Conservation (phyloP, 2,329 filamentous ascomycete species). For the Monosporascus sp. region DNA sequence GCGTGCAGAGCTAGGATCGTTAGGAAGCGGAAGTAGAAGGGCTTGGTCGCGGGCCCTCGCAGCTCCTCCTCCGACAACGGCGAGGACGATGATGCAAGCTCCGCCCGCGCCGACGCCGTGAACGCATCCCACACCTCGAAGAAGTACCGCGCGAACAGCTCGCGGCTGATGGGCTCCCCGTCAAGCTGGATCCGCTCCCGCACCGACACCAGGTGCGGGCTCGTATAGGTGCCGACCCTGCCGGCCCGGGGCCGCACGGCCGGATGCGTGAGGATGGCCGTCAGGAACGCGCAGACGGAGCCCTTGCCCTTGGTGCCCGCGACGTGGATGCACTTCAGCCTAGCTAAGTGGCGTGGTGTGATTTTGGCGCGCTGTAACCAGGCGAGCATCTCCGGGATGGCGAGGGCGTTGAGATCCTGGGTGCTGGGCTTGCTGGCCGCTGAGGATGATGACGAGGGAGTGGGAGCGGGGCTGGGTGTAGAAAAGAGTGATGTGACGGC, state of each 20-base stretch:
- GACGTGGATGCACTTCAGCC: slow-evolving; percentile 64
- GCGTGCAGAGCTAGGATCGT: slow-evolving; percentile 84
- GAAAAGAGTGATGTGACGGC: slow-evolving; percentile 52
- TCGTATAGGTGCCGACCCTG: slow-evolving; percentile 73
- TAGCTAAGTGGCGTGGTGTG: slow-evolving; percentile 41
- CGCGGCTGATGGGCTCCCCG: slow-evolving; percentile 63
- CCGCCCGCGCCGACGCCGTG: slow-evolving; percentile 31
- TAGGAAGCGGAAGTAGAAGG: slow-evolving; percentile 88
- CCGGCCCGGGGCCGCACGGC: slow-evolving; percentile 25
- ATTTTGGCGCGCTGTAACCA: slow-evolving; percentile 77
- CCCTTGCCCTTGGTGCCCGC: slow-evolving; percentile 95
- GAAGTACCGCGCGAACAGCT: slow-evolving; percentile 70
- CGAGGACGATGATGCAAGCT: slow-evolving; percentile 1
- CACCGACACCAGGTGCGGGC: slow-evolving; percentile 77
- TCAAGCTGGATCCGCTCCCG: slow-evolving; percentile 82
- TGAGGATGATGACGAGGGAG: slow-evolving; percentile 49
- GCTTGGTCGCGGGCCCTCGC: slow-evolving; percentile 61
- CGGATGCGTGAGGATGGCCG: slow-evolving; percentile 62
- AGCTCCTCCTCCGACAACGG: slow-evolving; percentile 36
- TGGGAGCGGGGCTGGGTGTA: slow-evolving; percentile 26
- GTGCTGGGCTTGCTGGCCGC: slow-evolving; percentile 35
- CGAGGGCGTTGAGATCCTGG: slow-evolving; percentile 59
- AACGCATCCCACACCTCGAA: slow-evolving; percentile 76
- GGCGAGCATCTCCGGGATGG: slow-evolving; percentile 76
- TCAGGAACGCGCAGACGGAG: slow-evolving; percentile 78